Evolutionary conservation across 2,329 filamentous ascomycete genomes (phyloP).

Genomic region (Talaromyces sp.): DNA sequence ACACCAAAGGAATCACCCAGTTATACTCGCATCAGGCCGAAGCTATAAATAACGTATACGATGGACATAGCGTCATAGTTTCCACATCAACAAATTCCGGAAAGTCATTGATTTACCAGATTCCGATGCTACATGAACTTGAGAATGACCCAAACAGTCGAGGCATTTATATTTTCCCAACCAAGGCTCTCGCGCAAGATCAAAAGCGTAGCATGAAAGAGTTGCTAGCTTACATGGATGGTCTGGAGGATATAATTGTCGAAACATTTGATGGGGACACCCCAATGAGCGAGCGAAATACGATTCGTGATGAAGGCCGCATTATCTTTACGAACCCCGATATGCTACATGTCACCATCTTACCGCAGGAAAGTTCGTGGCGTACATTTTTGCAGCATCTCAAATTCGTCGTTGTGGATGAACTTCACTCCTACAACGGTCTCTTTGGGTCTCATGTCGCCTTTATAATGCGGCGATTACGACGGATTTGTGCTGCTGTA

Average conservation of each 20-base stretch:
- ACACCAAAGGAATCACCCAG: constrained; percentile 76
- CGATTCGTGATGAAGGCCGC: constrained; percentile 78
- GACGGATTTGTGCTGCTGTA: constrained; percentile 82
- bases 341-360: constrained; percentile 91
- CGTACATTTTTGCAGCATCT: constrained; percentile 81
- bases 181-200: constrained; percentile 92
- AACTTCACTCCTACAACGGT: constrained; percentile 94
- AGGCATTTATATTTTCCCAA: constrained; percentile 97
- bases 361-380: constrained; percentile 90
- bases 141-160: constrained; percentile 71
- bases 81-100: constrained; percentile 94
- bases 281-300: constrained; percentile 69
- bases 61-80: constrained; percentile 82
- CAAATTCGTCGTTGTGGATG: constrained; percentile 83
- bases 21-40: constrained; percentile 91
- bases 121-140: constrained; percentile 82
- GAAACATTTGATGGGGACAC: constrained; percentile 98
- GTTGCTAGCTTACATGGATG: constrained; percentile 73
- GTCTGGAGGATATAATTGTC: constrained; percentile 68
- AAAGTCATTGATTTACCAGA: constrained; percentile 96
- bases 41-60: constrained; percentile 81
- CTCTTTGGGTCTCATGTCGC: constrained; percentile 91
- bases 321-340: constrained; percentile 98
- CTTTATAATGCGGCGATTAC: constrained; percentile 84
- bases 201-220: constrained; percentile 85